Percentiles rank a stretch among this genome's conserved stretches.
These are phyloP conservation scores for Drechslera avenae DNA, from an alignment of 2,329 filamentous ascomycete species.

Conservation along the genomic window DNA sequence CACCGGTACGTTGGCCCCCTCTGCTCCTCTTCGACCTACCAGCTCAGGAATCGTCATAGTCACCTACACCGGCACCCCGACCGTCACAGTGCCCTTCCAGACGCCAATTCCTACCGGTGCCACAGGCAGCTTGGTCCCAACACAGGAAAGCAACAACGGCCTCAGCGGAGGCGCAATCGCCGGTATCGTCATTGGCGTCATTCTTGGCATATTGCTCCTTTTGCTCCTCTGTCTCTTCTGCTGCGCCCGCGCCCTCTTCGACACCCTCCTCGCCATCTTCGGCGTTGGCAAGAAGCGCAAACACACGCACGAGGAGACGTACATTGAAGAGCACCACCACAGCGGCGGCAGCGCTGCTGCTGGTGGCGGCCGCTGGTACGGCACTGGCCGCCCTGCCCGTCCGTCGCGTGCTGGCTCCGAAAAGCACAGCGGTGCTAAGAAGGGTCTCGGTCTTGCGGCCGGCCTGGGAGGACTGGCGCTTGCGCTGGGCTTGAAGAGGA, in stretches of 20 bases:
- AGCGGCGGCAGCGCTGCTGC: constrained; percentile 67
- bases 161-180: constrained; percentile 77
- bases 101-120: constrained; percentile 61
- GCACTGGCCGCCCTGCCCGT: constrained; percentile 44
- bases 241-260: constrained; percentile 61
- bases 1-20: constrained; percentile 44
- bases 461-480: constrained; percentile 53
- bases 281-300: constrained; percentile 60
- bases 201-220: constrained; percentile 70
- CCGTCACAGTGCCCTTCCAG: constrained; percentile 56
- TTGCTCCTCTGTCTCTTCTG: constrained; percentile 77
- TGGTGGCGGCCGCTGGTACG: constrained; percentile 58
- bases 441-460: constrained; percentile 48
- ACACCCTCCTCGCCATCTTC: constrained; percentile 64
- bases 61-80: constrained; percentile 52
- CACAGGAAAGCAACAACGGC: constrained; percentile 36
- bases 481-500: constrained; percentile 53
- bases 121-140: constrained; percentile 45
- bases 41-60: constrained; percentile 61
- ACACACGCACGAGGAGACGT: constrained; percentile 61
- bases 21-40: constrained; percentile 57
- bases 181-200: constrained; percentile 76
- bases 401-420: constrained; percentile 39
- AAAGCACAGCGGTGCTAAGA: constrained; percentile 45
- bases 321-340: constrained; percentile 67